phyloP scores from a whole-genome alignment of 257 asterid genomes.

The Solanum dulcamara region DNA sequence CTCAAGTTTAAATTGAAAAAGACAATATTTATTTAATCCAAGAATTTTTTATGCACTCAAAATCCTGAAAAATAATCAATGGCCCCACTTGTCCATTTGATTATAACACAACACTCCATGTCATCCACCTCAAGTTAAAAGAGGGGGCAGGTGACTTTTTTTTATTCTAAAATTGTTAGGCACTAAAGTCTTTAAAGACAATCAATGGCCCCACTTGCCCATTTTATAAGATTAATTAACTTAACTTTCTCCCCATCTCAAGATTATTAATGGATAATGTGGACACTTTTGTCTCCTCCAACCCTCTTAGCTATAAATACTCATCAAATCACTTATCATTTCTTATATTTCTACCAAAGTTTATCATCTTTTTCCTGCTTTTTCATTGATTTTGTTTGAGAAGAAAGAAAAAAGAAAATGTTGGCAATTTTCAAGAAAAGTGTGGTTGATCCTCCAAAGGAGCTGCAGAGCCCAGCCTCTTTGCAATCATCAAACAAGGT shows the following conservation, averaged over 20 bases:
- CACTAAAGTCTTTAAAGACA: not conserved
- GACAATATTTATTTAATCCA: not conserved
- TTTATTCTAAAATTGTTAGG: not conserved
- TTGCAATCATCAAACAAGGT: conserved; percentile 5
- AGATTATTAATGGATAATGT: conserved; percentile 31
- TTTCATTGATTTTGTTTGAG: not conserved
- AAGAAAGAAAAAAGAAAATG: conserved; percentile 26
- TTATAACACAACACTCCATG: not conserved
- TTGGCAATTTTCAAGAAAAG: conserved; percentile 70
- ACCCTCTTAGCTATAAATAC: conserved; percentile 23
- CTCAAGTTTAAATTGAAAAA: not conserved
- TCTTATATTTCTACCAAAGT: not conserved
- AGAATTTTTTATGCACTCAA: not conserved
- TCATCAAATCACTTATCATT: conserved; percentile 16
- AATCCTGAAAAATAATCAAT: not conserved
- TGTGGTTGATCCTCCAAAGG: conserved; percentile 68
- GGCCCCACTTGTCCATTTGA: not conserved
- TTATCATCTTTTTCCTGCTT: not conserved
- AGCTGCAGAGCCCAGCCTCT: conserved; percentile 63
- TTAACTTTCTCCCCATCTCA: not conserved
- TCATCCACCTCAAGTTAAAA: not conserved
- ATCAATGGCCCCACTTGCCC: not conserved
- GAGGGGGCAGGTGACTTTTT: not conserved
- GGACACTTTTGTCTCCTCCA: conserved; percentile 26
- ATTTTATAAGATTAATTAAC: not conserved